Evolutionary conservation across 352 stramenopile species (phyloP), one percentile per base, ranked within the genome.

Genomic region (Thraustochytrium striatum): DNA sequence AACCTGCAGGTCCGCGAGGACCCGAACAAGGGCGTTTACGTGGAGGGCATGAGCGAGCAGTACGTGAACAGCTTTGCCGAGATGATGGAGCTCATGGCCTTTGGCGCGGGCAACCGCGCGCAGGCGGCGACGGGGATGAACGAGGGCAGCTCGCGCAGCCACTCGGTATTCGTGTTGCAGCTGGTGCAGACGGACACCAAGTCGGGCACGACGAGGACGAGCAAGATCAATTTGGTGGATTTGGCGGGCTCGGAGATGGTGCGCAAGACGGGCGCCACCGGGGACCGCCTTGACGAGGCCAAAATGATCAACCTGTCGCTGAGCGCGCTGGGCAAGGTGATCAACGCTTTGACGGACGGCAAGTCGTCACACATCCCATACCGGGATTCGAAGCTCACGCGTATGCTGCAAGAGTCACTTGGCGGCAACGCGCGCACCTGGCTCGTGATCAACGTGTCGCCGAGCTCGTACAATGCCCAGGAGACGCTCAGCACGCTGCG

Each of bases 291-390:
- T 16, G 92, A 97, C 82, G 93, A 98, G 75, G 93, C 93, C 32
- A 97, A 97, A 85, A 97, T 90, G 43, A 98, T 98, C 81, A 98
- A 98, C 86, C 96, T 95, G 78, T 97, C 91, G 33, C 87, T 97
- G 0, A 94, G 88, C 3, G 91, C 93, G 8, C 84, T 98, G 11
- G 93, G 93, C 16, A 95, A 95, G 82, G 93, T 97, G 47, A 98
- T 97, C 82, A 97, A 97, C 69, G 91, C 91, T 19, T 87, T 97
- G 16, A 96, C 91, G 2, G 91, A 96, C 75, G 85, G 81, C 57
- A 83, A 83, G 58, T 69, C 36, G 21, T 41, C 61, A 19, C 83
- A 86, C 72, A 57, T 86, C 1, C 83, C 82, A 1, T 86, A 86
- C 57, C 68, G 83, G 1, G 83, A 86, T 69, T 85, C 78, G 28